A percentile compares a stretch with the other conserved stretches of the same genome.
phyloP scores from a whole-genome alignment of 2,329 filamentous ascomycete species.

The Aureobasidium sp. region DNA sequence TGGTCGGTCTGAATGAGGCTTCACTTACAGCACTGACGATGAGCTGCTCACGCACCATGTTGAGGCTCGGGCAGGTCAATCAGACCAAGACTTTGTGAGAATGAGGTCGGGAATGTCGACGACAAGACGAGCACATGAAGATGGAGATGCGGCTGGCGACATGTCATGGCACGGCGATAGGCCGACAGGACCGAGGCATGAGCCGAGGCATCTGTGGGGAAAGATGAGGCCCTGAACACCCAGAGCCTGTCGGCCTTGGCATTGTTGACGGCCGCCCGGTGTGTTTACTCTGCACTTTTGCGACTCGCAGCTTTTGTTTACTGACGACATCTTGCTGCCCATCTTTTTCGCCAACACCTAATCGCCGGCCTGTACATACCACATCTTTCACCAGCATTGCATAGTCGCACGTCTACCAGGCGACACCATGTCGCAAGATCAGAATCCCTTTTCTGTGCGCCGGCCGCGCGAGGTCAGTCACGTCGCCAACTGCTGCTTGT shows the following conservation, averaged over 20 bases:
- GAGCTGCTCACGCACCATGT: slow-evolving; percentile 89
- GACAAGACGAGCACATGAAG: neutral
- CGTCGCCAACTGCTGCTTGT: neutral
- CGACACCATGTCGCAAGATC: slow-evolving; percentile 72
- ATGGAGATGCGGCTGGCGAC: neutral
- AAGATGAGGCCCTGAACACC: neutral
- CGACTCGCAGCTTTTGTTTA: slow-evolving; percentile 1
- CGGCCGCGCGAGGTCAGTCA: slow-evolving; percentile 75
- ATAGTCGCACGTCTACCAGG: neutral
- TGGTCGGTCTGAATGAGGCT: neutral
- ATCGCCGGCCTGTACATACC: neutral
- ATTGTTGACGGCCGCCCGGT: slow-evolving; percentile 1
- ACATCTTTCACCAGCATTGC: neutral
- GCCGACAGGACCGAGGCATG: neutral
- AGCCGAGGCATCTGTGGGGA: slow-evolving; percentile 7
- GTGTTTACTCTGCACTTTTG: slow-evolving; percentile 1
- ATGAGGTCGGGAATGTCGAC: neutral
- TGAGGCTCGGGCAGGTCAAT: slow-evolving; percentile 30
- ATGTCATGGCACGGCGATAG: neutral
- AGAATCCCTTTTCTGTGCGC: slow-evolving; percentile 83
- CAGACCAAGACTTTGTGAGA: neutral
- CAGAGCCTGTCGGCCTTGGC: neutral
- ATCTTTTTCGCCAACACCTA: neutral
- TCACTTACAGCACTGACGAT: slow-evolving; percentile 63
- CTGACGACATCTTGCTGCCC: slow-evolving; percentile 1